Evolutionary conservation across 1,139 yeast genomes (phyloP).

Genomic region (Nakaseomyces uthaithaninus): DNA sequence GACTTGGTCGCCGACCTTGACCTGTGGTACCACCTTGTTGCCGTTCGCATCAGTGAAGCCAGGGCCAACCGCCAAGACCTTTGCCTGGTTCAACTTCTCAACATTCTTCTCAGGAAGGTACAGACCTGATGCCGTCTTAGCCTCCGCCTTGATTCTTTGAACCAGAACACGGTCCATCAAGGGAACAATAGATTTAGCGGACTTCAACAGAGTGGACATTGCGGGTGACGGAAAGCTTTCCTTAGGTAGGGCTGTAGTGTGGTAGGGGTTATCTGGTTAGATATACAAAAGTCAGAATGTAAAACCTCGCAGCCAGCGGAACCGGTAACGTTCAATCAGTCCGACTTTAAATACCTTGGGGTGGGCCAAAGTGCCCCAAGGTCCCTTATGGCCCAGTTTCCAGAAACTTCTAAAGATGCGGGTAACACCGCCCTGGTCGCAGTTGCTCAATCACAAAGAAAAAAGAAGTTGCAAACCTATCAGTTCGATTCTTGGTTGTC

Average conservation of each 20-base stretch:
- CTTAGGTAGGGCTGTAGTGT: background rate
- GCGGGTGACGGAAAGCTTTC: background rate
- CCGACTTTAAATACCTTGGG: too few relatives aligned
- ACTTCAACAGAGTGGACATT: constrained; percentile 59
- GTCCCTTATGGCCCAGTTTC: too few relatives aligned
- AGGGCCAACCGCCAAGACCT: constrained; percentile 77
- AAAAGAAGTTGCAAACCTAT: too few relatives aligned
- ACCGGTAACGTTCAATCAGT: too few relatives aligned
- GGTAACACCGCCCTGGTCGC: too few relatives aligned
- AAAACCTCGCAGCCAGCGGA: too few relatives aligned
- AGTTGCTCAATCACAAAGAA: too few relatives aligned
- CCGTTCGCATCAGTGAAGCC: constrained; percentile 69
- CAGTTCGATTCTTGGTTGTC: background rate
- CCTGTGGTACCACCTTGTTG: constrained; percentile 59
- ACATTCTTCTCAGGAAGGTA: constrained; percentile 95
- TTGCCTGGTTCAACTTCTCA: constrained; percentile 80
- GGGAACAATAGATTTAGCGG: constrained; percentile 83
- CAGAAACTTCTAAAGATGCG: too few relatives aligned
- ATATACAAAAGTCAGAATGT: background rate
- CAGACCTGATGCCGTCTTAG: constrained; percentile 90
- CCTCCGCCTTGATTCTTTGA: constrained; percentile 85
- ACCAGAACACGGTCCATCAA: constrained; percentile 92
- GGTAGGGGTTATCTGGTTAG: background rate
- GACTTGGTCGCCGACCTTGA: constrained; percentile 84
- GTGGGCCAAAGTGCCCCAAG: too few relatives aligned